Conservation (phyloP, 495 filamentous ascomycete species). For the Amniculicola lignicola region DNA sequence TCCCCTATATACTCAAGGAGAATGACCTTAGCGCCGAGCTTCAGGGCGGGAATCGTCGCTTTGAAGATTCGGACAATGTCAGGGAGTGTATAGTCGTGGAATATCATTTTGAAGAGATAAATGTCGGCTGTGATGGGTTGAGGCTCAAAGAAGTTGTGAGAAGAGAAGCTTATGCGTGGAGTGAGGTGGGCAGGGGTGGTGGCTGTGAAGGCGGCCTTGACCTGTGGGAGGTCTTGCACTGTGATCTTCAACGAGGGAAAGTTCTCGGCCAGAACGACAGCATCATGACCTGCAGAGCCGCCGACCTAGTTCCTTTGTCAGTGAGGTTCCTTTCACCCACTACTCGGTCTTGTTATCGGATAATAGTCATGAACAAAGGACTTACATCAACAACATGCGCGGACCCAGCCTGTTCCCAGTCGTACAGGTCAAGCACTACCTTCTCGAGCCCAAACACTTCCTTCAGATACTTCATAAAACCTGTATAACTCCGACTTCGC, state of each 20-base stretch:
- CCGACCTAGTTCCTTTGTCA: constrained; percentile 35
- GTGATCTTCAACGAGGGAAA: constrained; percentile 41
- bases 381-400: constrained; percentile 37
- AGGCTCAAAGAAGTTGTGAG: constrained; percentile 44
- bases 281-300: constrained; percentile 47
- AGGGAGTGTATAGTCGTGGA: constrained; percentile 47
- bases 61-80: constrained; percentile 39
- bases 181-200: constrained; percentile 8
- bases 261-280: constrained; percentile 38
- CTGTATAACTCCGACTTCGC: constrained; percentile 10
- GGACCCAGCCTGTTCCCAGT: constrained; percentile 25
- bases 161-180: constrained; percentile 34
- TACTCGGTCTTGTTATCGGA: no score
- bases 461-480: constrained; percentile 22
- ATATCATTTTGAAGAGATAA: constrained; percentile 43
- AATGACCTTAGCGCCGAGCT: constrained; percentile 33
- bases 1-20: constrained; percentile 21
- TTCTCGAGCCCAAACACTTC: constrained; percentile 14
- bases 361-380: background rate
- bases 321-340: no score
- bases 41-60: constrained; percentile 35
- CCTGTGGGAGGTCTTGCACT: constrained; percentile 43
- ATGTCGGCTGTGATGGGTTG: constrained; percentile 41
- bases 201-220: constrained; percentile 25
- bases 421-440: constrained; percentile 4